These are phyloP conservation scores for Albophoma yamanashiensis DNA, from an alignment of 2,329 filamentous ascomycete species.

Conservation along the genomic window DNA sequence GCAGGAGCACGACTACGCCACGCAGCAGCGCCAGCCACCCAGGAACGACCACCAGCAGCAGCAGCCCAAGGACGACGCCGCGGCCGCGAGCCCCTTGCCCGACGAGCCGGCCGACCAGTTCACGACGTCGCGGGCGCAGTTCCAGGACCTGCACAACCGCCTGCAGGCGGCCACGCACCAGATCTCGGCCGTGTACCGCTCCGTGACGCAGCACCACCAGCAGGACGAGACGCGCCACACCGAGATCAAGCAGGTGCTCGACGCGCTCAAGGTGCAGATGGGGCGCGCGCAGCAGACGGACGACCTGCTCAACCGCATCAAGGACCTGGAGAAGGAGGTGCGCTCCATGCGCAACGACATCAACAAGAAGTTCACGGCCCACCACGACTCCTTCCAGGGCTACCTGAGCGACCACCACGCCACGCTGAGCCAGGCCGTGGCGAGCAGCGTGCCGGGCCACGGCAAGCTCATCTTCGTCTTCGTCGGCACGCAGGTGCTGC, in stretches of 20 bases:
- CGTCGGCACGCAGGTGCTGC: conserved; percentile 61
- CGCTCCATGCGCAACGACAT: conserved; percentile 46
- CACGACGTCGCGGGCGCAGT: conserved; percentile 49
- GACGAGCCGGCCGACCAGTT: conserved; percentile 38
- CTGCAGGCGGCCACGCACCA: conserved; percentile 65
- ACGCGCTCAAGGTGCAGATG: conserved; percentile 34
- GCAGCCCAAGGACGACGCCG: conserved; percentile 1
- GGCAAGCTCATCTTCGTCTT: conserved; percentile 55
- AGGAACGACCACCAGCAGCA: conserved; percentile 20
- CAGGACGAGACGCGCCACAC: conserved; percentile 45
- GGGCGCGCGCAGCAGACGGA: conserved; percentile 34
- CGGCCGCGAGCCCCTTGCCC: conserved; percentile 21
- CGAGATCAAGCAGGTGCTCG: conserved; percentile 38
- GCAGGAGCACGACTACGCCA: conserved; percentile 1
- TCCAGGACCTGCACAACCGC: conserved; percentile 76
- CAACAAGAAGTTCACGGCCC: conserved; percentile 35
- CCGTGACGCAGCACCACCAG: conserved; percentile 39
- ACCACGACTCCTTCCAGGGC: conserved; percentile 42
- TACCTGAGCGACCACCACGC: conserved; percentile 40
- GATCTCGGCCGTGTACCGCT: conserved; percentile 49
- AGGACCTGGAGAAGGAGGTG: conserved; percentile 48
- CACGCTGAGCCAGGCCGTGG: conserved; percentile 35
- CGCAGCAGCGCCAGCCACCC: conserved; percentile 14
- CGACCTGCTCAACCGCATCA: conserved; percentile 32
- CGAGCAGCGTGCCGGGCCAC: conserved; percentile 37